Evolutionary conservation across 306 rosid species (phyloP).

Genomic region (Lablab purpureus): DNA sequence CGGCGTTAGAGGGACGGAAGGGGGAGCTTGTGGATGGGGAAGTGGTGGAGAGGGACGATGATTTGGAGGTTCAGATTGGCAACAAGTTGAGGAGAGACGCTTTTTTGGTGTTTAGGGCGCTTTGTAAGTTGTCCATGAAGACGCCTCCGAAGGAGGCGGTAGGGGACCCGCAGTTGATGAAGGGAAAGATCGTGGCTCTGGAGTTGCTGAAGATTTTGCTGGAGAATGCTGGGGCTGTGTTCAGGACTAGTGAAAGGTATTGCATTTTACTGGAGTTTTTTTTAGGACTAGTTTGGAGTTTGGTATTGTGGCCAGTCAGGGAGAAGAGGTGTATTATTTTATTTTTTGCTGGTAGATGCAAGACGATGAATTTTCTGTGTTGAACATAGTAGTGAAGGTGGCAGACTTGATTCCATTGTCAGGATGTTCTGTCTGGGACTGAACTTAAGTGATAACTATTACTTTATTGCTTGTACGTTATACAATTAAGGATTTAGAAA

Average conservation of each 20-base stretch:
- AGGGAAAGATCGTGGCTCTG: conserved; percentile 96
- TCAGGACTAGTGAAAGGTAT: conserved; percentile 98
- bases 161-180: conserved; percentile 87
- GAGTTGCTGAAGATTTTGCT: conserved; percentile 95
- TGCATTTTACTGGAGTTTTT: conserved; percentile 1
- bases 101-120: conserved; percentile 94
- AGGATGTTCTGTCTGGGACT: conserved; percentile 16
- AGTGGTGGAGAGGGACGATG: conserved; percentile 84
- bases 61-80: conserved; percentile 98
- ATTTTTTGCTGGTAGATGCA: background rate
- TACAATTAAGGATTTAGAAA: conserved; percentile 27
- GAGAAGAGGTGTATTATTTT: conserved; percentile 1
- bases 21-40: conserved; percentile 96
- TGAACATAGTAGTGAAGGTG: background rate
- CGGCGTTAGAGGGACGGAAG: conserved; percentile 97
- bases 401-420: conserved; percentile 2
- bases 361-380: conserved; percentile 32
- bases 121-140: conserved; percentile 97
- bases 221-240: conserved; percentile 98
- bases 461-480: background rate
- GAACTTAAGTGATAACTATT: no score
- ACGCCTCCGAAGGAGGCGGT: conserved; percentile 92
- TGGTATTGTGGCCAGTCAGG: conserved; percentile 30
- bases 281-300: conserved; percentile 11
- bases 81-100: conserved; percentile 96